Evolutionary conservation across 2,329 filamentous ascomycete genomes (phyloP).

Genomic region (Fusarium brevicatenulatum): DNA sequence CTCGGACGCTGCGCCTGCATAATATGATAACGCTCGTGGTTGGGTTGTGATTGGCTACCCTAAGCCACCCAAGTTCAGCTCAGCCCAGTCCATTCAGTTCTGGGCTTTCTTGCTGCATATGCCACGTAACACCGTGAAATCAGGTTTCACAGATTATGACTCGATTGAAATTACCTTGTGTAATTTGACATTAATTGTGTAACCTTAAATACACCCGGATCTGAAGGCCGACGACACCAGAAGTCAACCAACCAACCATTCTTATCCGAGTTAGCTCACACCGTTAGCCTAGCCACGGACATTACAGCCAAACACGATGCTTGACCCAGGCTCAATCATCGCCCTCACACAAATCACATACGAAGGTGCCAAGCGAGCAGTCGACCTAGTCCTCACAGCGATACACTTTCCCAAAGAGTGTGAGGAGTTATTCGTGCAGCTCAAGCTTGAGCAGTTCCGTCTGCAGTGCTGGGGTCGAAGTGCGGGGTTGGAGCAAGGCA

Average conservation of each 20-base stretch:
- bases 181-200: background rate
- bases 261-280: fast-evolving
- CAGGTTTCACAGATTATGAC: background rate
- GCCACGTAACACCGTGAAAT: background rate
- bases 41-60: background rate
- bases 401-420: background rate
- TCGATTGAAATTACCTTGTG: background rate
- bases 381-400: background rate
- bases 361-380: background rate
- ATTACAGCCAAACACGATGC: background rate
- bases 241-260: fast-evolving
- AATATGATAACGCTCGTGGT: fast-evolving
- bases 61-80: background rate
- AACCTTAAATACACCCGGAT: too few relatives aligned
- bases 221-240: background rate
- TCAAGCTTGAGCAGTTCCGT: background rate
- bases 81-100: background rate
- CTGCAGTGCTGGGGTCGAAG: constrained; percentile 2
- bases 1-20: background rate
- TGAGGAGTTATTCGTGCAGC: background rate
- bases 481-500: background rate
- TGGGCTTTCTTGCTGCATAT: background rate
- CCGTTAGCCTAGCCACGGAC: fast-evolving
- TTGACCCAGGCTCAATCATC: background rate
- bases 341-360: background rate